phyloP scores from a whole-genome alignment of 495 filamentous ascomycete species.

The Trichoderma orchidacearum region DNA sequence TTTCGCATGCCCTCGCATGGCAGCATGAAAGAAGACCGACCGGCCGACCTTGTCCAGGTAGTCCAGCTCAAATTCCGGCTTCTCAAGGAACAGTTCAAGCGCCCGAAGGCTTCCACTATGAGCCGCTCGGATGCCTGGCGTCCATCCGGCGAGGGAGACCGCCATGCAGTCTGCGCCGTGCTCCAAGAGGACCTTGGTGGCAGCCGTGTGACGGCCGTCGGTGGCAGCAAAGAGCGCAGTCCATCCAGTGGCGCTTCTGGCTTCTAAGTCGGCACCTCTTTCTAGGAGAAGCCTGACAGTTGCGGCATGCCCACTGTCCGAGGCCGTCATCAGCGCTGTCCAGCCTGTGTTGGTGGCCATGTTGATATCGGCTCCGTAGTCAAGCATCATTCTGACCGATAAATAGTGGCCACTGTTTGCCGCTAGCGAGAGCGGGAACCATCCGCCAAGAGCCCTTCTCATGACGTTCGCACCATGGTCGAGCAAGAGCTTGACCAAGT shows the following conservation, averaged over 20 bases:
- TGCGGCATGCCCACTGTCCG: not conserved
- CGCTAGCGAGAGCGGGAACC: not conserved
- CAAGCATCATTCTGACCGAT: not conserved
- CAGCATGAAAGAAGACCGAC: not conserved
- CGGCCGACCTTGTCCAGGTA: not conserved
- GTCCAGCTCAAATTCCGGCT: not conserved
- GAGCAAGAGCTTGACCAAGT: not conserved
- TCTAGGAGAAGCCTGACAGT: not conserved
- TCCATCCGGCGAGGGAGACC: not conserved
- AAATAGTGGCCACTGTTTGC: not conserved
- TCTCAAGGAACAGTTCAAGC: not conserved
- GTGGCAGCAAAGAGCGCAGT: not conserved
- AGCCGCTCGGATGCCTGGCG: not conserved
- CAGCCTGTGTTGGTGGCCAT: not conserved
- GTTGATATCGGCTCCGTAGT: not conserved
- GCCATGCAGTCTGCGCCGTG: not conserved
- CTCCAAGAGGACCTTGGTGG: not conserved
- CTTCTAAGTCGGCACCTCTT: not conserved
- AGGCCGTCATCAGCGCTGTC: not conserved
- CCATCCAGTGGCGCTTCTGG: not conserved
- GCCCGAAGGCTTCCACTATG: not conserved
- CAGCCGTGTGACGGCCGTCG: not conserved
- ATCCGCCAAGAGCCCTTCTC: not conserved
- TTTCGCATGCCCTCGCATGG: not conserved
- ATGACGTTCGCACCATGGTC: not conserved